Percentiles rank a stretch among this genome's conserved stretches.
phyloP scores from a whole-genome alignment of 2,329 filamentous ascomycete genomes.

The Hymenoscyphus albidus region DNA sequence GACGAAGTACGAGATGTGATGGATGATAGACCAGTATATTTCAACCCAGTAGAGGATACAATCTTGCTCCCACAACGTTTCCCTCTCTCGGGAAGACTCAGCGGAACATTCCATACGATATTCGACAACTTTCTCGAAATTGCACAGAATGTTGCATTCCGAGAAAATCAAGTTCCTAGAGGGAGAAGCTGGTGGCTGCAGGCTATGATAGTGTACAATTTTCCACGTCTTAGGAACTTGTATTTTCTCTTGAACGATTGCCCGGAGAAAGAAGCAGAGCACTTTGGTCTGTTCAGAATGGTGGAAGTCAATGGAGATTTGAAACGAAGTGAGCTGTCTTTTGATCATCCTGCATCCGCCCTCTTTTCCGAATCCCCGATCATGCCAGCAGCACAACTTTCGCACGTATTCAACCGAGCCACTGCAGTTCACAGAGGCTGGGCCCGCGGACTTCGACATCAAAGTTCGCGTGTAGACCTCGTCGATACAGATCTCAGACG shows the following conservation, averaged over 20 bases:
- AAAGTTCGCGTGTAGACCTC: no score
- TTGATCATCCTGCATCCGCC: neutral
- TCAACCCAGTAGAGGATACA: neutral
- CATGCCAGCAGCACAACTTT: neutral
- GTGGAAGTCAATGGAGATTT: neutral
- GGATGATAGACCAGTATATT: neutral
- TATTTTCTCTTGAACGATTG: neutral
- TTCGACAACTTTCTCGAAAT: neutral
- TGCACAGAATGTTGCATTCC: neutral
- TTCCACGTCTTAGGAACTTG: neutral
- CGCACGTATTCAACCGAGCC: neutral
- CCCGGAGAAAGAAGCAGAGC: neutral
- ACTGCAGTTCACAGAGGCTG: neutral
- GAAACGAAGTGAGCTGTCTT: neutral
- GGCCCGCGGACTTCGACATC: neutral
- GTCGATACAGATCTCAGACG: neutral
- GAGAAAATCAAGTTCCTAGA: neutral
- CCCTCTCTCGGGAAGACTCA: neutral
- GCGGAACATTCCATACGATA: neutral
- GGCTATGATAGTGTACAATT: neutral
- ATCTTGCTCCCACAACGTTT: neutral
- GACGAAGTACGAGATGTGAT: neutral
- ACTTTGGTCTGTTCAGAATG: neutral
- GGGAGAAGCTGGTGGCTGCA: neutral
- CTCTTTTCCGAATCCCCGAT: neutral